phyloP scores from a whole-genome alignment of 345 rosid genomes.

The Heritiera littoralis region DNA sequence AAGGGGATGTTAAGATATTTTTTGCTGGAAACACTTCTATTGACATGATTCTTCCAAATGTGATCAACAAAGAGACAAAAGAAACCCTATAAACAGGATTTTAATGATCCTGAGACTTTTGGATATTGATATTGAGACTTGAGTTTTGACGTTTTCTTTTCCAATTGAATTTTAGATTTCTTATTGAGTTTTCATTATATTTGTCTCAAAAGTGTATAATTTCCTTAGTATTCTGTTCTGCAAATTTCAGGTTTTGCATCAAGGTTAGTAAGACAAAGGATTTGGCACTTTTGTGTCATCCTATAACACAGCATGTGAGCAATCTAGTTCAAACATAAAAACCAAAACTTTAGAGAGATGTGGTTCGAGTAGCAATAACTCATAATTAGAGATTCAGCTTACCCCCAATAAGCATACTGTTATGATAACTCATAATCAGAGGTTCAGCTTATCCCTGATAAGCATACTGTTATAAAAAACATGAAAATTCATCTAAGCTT shows the following conservation, averaged over 20 bases:
- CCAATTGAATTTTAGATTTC: constrained; percentile 6
- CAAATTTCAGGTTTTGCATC: neutral
- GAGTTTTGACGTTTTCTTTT: neutral
- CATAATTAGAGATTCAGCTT: neutral
- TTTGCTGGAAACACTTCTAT: neutral
- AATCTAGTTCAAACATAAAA: neutral
- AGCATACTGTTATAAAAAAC: neutral
- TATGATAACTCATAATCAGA: neutral
- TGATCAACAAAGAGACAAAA: neutral
- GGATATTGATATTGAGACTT: neutral
- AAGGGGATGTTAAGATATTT: neutral
- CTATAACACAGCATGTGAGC: neutral
- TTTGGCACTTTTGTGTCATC: neutral
- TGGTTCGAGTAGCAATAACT: neutral
- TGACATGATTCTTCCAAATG: constrained; percentile 5
- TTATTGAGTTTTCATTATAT: neutral
- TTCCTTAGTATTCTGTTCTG: neutral
- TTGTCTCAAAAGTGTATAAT: neutral
- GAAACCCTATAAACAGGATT: neutral
- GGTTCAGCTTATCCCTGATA: neutral
- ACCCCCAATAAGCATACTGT: neutral
- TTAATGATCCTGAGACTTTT: neutral
- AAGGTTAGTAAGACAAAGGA: neutral
- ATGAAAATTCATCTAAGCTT: constrained; percentile 1
- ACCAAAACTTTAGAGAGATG: neutral